Percentiles rank a stretch among this genome's conserved stretches.
Conservation (phyloP, 495 filamentous ascomycete species). For the Penicillium atrosanguineum region DNA sequence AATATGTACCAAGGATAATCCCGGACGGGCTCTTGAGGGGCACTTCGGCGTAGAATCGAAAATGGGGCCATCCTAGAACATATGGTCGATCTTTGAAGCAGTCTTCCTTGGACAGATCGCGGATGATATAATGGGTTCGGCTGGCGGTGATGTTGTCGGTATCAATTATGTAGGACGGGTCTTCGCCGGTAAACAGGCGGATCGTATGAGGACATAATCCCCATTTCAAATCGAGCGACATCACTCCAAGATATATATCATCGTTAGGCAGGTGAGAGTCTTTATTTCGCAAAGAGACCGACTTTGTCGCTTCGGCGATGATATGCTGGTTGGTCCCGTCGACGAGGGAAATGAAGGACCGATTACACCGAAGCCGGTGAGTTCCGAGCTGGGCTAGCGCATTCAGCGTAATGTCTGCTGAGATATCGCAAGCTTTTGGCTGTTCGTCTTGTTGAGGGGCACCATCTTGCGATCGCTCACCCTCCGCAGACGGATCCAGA, state of each 20-base stretch:
- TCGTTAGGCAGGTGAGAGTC: constrained; percentile 34
- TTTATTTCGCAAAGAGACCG: constrained; percentile 43
- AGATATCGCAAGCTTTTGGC: constrained; percentile 19
- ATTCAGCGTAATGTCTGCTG: constrained; percentile 57
- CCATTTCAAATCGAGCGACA: constrained; percentile 39
- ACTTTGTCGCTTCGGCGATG: constrained; percentile 60
- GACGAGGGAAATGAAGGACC: constrained; percentile 59
- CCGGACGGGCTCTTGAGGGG: constrained; percentile 58
- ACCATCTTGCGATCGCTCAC: not conserved
- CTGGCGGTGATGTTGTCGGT: constrained; percentile 23
- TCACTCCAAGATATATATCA: constrained; percentile 43
- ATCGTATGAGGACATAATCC: constrained; percentile 51
- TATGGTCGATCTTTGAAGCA: constrained; percentile 44
- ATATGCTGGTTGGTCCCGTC: constrained; percentile 57
- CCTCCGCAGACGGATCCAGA: not conserved
- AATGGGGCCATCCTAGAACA: constrained; percentile 39
- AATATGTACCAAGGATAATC: constrained; percentile 60
- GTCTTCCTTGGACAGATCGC: constrained; percentile 49
- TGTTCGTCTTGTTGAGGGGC: constrained; percentile 15
- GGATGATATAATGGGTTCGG: constrained; percentile 45
- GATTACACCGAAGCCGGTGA: constrained; percentile 50
- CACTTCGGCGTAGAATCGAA: constrained; percentile 62
- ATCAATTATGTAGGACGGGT: constrained; percentile 21
- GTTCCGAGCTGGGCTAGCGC: constrained; percentile 62
- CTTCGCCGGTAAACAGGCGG: constrained; percentile 29